These are phyloP conservation scores for Zoysia japonica DNA, from an alignment of 176 grass and related monocot genomes.

Conservation along the genomic window DNA sequence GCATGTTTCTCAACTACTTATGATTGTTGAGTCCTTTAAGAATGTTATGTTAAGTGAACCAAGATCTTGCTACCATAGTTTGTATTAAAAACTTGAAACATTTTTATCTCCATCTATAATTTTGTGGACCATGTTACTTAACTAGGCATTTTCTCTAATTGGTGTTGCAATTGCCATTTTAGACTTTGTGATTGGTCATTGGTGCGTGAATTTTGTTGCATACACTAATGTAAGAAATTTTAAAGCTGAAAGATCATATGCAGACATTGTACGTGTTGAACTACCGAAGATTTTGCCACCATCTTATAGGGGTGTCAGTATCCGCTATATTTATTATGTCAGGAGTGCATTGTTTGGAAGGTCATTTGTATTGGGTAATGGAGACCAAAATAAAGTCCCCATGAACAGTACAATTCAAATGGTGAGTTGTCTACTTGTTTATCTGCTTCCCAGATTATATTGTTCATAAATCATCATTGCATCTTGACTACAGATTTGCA, in stretches of 20 bases:
- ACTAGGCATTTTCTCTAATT: not conserved
- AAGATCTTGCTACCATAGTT: not conserved
- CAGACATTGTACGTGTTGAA: constrained; percentile 81
- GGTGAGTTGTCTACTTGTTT: constrained; percentile 58
- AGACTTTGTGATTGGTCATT: not conserved
- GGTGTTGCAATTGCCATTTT: not conserved
- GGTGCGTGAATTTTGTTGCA: not conserved
- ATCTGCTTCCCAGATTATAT: not conserved
- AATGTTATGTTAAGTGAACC: not conserved
- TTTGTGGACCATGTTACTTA: not conserved
- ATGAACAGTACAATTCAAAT: constrained; percentile 59
- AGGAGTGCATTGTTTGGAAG: constrained; percentile 71
- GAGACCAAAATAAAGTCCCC: constrained; percentile 50
- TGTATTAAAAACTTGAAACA: not conserved
- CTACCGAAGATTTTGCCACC: constrained; percentile 85
- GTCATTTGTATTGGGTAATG: constrained; percentile 52
- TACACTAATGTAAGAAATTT: constrained; percentile 6
- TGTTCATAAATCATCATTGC: constrained; percentile 17
- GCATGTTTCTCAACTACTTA: not conserved
- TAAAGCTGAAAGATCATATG: constrained; percentile 30
- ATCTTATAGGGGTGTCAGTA: constrained; percentile 85
- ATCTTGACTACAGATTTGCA: constrained; percentile 27
- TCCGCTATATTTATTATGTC: constrained; percentile 97
- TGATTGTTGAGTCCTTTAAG: not conserved
- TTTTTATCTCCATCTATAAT: not conserved